Percentiles rank a stretch among this genome's conserved stretches.
phyloP scores from a whole-genome alignment of 2,329 filamentous ascomycete species.

The Curvularia verruculosa region DNA sequence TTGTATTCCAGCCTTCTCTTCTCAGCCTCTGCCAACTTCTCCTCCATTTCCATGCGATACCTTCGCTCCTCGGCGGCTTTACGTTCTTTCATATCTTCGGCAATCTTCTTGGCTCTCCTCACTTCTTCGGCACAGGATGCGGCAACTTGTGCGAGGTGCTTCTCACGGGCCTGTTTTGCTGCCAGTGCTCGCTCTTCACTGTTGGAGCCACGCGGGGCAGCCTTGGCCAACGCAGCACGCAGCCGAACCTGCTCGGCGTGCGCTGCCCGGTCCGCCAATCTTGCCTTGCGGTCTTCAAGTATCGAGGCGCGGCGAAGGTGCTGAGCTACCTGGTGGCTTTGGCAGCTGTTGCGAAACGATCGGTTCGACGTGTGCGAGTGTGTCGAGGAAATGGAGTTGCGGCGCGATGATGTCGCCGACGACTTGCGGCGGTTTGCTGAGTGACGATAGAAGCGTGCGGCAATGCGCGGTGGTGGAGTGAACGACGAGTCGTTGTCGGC shows the following conservation, averaged over 20 bases:
- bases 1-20: conserved; percentile 65
- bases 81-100: conserved; percentile 80
- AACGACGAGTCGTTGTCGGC: conserved; percentile 52
- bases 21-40: conserved; percentile 79
- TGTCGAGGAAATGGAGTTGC: conserved; percentile 78
- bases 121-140: conserved; percentile 84
- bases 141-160: conserved; percentile 80
- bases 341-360: conserved; percentile 61
- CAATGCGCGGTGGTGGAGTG: conserved; percentile 76
- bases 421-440: conserved; percentile 72
- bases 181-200: conserved; percentile 79
- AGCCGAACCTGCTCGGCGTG: conserved; percentile 84
- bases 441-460: conserved; percentile 75
- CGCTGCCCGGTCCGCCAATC: conserved; percentile 78
- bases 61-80: conserved; percentile 75
- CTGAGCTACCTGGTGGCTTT: conserved; percentile 79
- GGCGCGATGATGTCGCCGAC: conserved; percentile 77
- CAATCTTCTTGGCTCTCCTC: conserved; percentile 79
- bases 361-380: conserved; percentile 73
- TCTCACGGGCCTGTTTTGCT: conserved; percentile 77
- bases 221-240: conserved; percentile 75
- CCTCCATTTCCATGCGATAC: conserved; percentile 76
- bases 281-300: conserved; percentile 78
- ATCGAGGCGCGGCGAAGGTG: conserved; percentile 81
- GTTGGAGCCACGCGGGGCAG: conserved; percentile 67